Evolutionary conservation across 1,139 yeast genomes (phyloP).

Genomic region (Pneumocystis jirovecii): DNA sequence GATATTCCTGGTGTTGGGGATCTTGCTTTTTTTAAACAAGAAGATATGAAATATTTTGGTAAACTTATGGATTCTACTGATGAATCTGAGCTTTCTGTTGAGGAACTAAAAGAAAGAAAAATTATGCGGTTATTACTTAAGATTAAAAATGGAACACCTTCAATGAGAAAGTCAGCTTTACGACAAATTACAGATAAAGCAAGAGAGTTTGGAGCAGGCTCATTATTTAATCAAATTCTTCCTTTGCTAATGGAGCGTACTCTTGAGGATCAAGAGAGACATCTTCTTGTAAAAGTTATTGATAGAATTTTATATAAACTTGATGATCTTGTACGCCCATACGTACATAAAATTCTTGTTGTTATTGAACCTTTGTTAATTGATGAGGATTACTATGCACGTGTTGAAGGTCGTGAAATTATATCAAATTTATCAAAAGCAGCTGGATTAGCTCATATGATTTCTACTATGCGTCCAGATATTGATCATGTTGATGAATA

Average conservation of each 20-base stretch:
- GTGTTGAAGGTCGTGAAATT: slow-evolving; percentile 69
- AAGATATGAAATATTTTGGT: slow-evolving; percentile 61
- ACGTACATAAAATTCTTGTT: slow-evolving; percentile 52
- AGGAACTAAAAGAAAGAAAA: slow-evolving; percentile 45
- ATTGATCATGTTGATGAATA: slow-evolving; percentile 73
- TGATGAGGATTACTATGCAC: slow-evolving; percentile 60
- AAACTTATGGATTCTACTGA: slow-evolving; percentile 34
- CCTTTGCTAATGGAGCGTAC: slow-evolving; percentile 62
- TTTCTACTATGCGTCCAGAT: slow-evolving; percentile 65
- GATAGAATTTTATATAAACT: slow-evolving; percentile 54
- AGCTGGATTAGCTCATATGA: slow-evolving; percentile 68
- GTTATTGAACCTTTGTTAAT: slow-evolving; percentile 68
- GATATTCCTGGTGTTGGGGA: slow-evolving; percentile 53
- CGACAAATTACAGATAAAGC: slow-evolving; percentile 55
- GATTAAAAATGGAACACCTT: slow-evolving; percentile 65
- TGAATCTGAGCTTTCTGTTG: slow-evolving; percentile 29
- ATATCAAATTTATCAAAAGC: slow-evolving; percentile 62
- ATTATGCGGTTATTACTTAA: slow-evolving; percentile 51
- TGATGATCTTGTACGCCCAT: slow-evolving; percentile 55
- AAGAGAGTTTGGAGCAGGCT: slow-evolving; percentile 49
- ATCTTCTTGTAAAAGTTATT: slow-evolving; percentile 58
- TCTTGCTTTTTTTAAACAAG: slow-evolving; percentile 51
- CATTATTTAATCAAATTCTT: slow-evolving; percentile 51
- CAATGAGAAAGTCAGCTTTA: slow-evolving; percentile 53
- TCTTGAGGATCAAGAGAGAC: slow-evolving; percentile 73